phyloP scores from a whole-genome alignment of 345 rosid species.

The Arabis alpina region DNA sequence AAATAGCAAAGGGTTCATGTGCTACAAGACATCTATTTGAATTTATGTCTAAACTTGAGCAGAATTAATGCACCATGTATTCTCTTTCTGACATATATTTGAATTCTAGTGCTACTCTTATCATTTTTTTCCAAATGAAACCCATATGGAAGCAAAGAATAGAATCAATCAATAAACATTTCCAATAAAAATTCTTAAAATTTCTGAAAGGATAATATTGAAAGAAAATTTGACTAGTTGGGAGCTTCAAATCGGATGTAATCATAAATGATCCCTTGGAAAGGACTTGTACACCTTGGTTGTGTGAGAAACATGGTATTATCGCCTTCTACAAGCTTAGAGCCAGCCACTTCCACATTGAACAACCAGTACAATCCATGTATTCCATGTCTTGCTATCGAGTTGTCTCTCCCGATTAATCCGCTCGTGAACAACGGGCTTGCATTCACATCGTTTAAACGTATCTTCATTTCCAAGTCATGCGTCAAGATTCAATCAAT shows the following conservation, averaged over 20 bases:
- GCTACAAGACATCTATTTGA: too few relatives aligned
- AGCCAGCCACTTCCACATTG: conserved; percentile 54
- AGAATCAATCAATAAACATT: conserved; percentile 2
- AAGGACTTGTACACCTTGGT: conserved; percentile 62
- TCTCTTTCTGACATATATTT: too few relatives aligned
- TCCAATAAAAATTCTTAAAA: neutral
- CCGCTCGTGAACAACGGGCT: conserved; percentile 70
- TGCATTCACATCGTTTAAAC: conserved; percentile 56
- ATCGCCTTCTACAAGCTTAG: conserved; percentile 56
- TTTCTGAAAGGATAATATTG: conserved; percentile 16
- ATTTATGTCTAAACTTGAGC: too few relatives aligned
- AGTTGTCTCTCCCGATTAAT: conserved; percentile 61
- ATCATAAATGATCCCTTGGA: conserved; percentile 27
- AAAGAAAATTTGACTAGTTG: conserved; percentile 25
- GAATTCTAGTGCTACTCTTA: too few relatives aligned
- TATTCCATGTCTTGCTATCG: too few relatives aligned
- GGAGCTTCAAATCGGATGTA: conserved; percentile 88
- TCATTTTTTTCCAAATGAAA: neutral
- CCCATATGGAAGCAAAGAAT: conserved; percentile 13
- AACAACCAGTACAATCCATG: too few relatives aligned
- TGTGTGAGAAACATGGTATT: conserved; percentile 67
- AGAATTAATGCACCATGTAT: too few relatives aligned
- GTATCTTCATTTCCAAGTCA: conserved; percentile 46
- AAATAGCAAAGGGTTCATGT: too few relatives aligned
- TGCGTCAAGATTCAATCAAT: conserved; percentile 17